Evolutionary conservation across 2,329 filamentous ascomycete species (phyloP).

Genomic region (Colletotrichum chlorophyti): DNA sequence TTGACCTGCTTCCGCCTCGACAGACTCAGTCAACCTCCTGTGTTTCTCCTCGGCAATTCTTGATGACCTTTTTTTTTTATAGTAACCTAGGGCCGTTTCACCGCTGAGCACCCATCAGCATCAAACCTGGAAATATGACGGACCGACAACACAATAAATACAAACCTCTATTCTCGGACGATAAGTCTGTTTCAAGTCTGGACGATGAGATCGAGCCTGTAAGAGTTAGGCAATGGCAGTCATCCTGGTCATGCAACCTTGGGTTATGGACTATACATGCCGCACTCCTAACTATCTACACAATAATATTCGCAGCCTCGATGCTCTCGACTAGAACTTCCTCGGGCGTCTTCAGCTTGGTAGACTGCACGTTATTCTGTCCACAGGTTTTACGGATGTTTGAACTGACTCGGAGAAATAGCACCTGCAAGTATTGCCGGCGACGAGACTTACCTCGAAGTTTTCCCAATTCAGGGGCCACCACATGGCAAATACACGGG

Average conservation of each 20-base stretch:
- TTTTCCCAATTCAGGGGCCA: slow-evolving; percentile 25
- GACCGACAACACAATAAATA: slow-evolving; percentile 3
- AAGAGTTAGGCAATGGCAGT: neutral
- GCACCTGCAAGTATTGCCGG: slow-evolving; percentile 11
- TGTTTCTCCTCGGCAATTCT: too few species aligned
- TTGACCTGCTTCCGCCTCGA: too few species aligned
- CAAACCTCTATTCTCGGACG: slow-evolving; percentile 4
- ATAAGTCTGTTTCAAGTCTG: slow-evolving; percentile 1
- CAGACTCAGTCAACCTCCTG: too few species aligned
- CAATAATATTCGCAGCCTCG: neutral
- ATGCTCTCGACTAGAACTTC: neutral
- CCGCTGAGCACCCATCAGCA: neutral
- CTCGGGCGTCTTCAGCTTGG: slow-evolving; percentile 5
- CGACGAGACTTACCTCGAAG: slow-evolving; percentile 16
- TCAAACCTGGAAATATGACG: too few species aligned
- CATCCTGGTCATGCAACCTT: neutral
- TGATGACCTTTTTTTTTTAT: too few species aligned
- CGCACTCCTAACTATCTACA: slow-evolving; percentile 5
- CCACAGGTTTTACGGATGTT: too few species aligned
- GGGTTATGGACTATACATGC: slow-evolving; percentile 15
- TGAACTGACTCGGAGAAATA: neutral
- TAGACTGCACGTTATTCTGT: neutral
- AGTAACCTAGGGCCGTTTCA: too few species aligned
- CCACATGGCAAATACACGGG: slow-evolving; percentile 24
- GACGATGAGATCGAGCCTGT: slow-evolving; percentile 3